These are phyloP conservation scores for Microbotryum violaceum DNA, from an alignment of 1,284 basidiomycete genomes.

Conservation along the genomic window DNA sequence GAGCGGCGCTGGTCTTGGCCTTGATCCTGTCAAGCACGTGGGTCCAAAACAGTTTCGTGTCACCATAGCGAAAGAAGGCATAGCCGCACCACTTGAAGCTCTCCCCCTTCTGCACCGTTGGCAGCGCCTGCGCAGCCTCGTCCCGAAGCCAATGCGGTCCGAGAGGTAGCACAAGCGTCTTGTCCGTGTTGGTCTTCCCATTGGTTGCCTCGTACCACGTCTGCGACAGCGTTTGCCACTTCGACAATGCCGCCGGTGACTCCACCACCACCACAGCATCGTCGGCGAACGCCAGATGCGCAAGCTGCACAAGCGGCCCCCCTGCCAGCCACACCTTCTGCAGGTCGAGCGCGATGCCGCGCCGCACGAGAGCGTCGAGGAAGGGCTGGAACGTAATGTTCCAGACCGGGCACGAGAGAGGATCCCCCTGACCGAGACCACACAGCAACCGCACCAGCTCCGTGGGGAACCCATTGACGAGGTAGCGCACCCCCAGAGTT, in stretches of 20 bases:
- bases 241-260: not conserved
- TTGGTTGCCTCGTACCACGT: not conserved
- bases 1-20: not conserved
- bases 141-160: too few relatives aligned
- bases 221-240: not conserved
- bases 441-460: not conserved
- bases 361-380: slow-evolving; percentile 1
- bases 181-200: too few relatives aligned
- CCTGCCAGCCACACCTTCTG: too few relatives aligned
- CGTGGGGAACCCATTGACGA: slow-evolving; percentile 4
- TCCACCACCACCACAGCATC: not conserved
- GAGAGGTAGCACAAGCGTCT: too few relatives aligned
- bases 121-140: not conserved
- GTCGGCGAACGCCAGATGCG: slow-evolving; percentile 5
- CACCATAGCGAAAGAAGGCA: not conserved
- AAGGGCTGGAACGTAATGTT: slow-evolving; percentile 7
- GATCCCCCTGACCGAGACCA: slow-evolving; percentile 6
- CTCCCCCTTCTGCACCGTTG: slow-evolving; percentile 1
- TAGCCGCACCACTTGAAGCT: not conserved
- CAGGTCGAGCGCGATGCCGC: not conserved
- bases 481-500: not conserved
- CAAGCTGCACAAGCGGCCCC: not conserved
- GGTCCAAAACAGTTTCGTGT: not conserved
- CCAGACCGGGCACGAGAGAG: slow-evolving; percentile 3
- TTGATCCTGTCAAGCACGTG: not conserved